Conservation (phyloP, 2,329 filamentous ascomycete genomes). For the Phialophora expanda region DNA sequence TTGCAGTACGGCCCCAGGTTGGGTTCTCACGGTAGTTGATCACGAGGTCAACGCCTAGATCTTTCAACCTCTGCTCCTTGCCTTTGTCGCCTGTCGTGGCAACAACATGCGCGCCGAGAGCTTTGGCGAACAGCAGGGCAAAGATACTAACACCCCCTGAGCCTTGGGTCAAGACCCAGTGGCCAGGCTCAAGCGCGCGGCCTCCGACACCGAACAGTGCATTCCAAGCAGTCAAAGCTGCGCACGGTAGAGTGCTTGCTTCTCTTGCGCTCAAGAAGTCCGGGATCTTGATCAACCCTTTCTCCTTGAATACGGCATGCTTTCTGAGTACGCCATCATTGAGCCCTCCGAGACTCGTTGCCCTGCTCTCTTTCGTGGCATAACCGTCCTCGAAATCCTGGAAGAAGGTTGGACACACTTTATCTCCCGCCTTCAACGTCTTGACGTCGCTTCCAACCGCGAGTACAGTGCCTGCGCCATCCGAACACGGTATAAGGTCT, state of each 20-base stretch:
- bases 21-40: constrained; percentile 65
- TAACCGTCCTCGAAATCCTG: constrained; percentile 56
- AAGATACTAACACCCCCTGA: constrained; percentile 65
- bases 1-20: constrained; percentile 64
- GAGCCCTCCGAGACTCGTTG: constrained; percentile 69
- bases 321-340: constrained; percentile 71
- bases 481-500: constrained; percentile 49
- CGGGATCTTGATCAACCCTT: constrained; percentile 69
- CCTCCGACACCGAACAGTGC: constrained; percentile 62
- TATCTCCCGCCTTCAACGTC: constrained; percentile 63
- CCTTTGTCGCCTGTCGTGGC: constrained; percentile 65
- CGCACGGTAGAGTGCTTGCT: constrained; percentile 64
- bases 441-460: constrained; percentile 62
- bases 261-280: constrained; percentile 59
- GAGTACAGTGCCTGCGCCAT: constrained; percentile 55
- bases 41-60: constrained; percentile 62
- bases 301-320: constrained; percentile 70
- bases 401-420: constrained; percentile 64
- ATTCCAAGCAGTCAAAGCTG: constrained; percentile 70
- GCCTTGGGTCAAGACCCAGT: constrained; percentile 64
- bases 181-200: constrained; percentile 58
- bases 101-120: constrained; percentile 58
- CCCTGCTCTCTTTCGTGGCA: constrained; percentile 38
- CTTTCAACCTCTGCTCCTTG: constrained; percentile 48
- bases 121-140: constrained; percentile 22